These are phyloP conservation scores for Beauveria pseudobassiana DNA, from an alignment of 2,329 filamentous ascomycete genomes.

Conservation along the genomic window DNA sequence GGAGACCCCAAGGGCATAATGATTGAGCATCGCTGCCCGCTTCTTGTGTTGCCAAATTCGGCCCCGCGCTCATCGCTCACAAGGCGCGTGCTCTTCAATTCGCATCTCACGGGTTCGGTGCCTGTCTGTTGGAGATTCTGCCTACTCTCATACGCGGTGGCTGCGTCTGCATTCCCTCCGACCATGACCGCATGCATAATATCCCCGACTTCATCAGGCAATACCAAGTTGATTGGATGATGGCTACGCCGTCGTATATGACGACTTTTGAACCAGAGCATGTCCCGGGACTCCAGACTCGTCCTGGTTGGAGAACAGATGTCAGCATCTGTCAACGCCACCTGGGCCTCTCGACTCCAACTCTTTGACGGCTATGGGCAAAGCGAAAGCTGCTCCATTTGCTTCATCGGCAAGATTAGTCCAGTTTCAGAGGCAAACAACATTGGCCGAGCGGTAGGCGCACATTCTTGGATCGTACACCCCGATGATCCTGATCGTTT, in stretches of 20 bases:
- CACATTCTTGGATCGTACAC: not conserved
- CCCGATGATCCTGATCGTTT: constrained; percentile 5
- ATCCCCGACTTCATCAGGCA: not conserved
- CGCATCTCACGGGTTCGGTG: not conserved
- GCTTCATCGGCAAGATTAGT: not conserved
- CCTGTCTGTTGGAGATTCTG: constrained; percentile 18
- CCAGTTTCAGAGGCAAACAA: not conserved
- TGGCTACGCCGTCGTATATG: not conserved
- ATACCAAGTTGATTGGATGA: not conserved
- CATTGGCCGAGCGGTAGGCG: not conserved
- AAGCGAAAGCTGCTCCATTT: not conserved
- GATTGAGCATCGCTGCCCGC: constrained; percentile 15
- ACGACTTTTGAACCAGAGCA: not conserved
- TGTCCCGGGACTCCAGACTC: not conserved
- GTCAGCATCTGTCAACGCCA: not conserved
- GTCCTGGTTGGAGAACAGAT: not conserved
- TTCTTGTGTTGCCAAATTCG: constrained; percentile 14
- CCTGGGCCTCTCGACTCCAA: not conserved
- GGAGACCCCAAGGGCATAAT: constrained; percentile 19
- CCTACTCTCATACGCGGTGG: constrained; percentile 13
- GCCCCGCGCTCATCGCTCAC: constrained; percentile 13
- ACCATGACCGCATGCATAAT: not conserved
- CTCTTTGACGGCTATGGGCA: not conserved
- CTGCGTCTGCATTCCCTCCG: constrained; percentile 9
- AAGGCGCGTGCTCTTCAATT: constrained; percentile 13